Evolutionary conservation across 2,329 filamentous ascomycete genomes (phyloP).

Genomic region (Cordyceps cateniannulata): DNA sequence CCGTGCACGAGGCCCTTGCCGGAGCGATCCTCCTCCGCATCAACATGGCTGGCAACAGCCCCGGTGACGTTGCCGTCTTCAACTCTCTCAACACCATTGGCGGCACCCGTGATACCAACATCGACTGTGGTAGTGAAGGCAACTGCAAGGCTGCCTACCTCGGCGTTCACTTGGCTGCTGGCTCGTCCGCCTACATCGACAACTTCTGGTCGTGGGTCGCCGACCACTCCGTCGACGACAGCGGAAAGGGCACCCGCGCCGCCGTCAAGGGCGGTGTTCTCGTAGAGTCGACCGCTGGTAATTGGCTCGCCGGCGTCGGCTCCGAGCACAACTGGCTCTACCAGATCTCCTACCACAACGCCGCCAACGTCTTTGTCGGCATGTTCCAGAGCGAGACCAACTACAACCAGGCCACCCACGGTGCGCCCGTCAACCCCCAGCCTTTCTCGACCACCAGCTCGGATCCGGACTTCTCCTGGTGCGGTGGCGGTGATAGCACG

Average conservation of each 20-base stretch:
- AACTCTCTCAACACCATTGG: constrained; percentile 40
- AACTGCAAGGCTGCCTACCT: constrained; percentile 41
- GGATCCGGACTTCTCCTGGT: constrained; percentile 38
- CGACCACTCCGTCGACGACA: constrained; percentile 43
- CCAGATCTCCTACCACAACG: constrained; percentile 46
- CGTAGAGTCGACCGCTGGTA: constrained; percentile 39
- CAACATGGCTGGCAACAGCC: constrained; percentile 39
- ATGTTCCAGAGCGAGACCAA: constrained; percentile 51
- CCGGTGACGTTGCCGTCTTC: constrained; percentile 46
- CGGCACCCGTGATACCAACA: constrained; percentile 32
- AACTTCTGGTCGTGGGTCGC: constrained; percentile 43
- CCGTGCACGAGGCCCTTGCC: constrained; percentile 38
- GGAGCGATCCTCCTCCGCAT: constrained; percentile 38
- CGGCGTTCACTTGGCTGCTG: constrained; percentile 41
- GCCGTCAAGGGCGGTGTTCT: constrained; percentile 43
- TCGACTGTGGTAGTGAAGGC: constrained; percentile 27
- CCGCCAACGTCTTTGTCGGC: constrained; percentile 42
- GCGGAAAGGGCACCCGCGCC: constrained; percentile 39
- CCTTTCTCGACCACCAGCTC: constrained; percentile 33
- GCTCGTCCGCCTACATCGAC: constrained; percentile 44
- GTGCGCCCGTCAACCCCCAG: constrained; percentile 26
- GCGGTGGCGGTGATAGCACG: constrained; percentile 25
- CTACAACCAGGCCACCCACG: constrained; percentile 28
- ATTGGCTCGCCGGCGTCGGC: constrained; percentile 41
- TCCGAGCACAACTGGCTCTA: constrained; percentile 54